A percentile compares a stretch with the other conserved stretches of the same genome.
Evolutionary conservation across 352 stramenopile species (phyloP).

Genomic region (Thraustochytrium striatum): DNA sequence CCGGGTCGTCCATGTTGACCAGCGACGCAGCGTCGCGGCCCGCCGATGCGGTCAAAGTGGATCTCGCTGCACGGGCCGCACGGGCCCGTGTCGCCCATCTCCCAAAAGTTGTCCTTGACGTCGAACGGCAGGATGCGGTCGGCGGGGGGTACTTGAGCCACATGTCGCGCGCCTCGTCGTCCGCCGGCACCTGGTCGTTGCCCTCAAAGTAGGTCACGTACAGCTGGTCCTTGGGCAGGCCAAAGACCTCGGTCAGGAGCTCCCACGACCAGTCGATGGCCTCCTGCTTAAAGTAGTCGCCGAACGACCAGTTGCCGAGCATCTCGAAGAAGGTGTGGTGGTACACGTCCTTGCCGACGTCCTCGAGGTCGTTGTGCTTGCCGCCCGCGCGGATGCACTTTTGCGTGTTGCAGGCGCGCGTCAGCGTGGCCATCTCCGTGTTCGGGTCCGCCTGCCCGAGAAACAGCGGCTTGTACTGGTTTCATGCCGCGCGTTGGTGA

Average conservation of each 20-base stretch:
- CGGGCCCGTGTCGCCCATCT: constrained; percentile 98
- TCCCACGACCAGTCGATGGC: constrained; percentile 94
- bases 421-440: constrained; percentile 82
- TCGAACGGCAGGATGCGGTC: constrained; percentile 75
- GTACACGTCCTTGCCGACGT: constrained; percentile 96
- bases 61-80: constrained; percentile 99
- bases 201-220: constrained; percentile 99
- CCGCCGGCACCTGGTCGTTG: constrained; percentile 72
- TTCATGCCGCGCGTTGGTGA: constrained; percentile 99
- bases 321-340: constrained; percentile 99
- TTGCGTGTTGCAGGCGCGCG: constrained; percentile 90
- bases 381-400: constrained; percentile 98
- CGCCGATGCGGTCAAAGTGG: constrained; percentile 97
- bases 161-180: constrained; percentile 87
- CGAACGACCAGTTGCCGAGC: constrained; percentile 98
- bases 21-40: constrained; percentile 79
- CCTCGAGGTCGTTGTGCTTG: constrained; percentile 99
- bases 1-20: constrained; percentile 94
- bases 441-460: constrained; percentile 90
- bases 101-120: constrained; percentile 99
- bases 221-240: constrained; percentile 80
- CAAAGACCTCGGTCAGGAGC: constrained; percentile 91
- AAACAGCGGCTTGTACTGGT: constrained; percentile 99
- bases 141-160: constrained; percentile 73
- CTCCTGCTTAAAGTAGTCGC: constrained; percentile 98